Percentiles rank a stretch among this genome's conserved stretches.
These are phyloP conservation scores for Craterostigma plantagineum DNA, from an alignment of 257 asterid species.

Conservation along the genomic window DNA sequence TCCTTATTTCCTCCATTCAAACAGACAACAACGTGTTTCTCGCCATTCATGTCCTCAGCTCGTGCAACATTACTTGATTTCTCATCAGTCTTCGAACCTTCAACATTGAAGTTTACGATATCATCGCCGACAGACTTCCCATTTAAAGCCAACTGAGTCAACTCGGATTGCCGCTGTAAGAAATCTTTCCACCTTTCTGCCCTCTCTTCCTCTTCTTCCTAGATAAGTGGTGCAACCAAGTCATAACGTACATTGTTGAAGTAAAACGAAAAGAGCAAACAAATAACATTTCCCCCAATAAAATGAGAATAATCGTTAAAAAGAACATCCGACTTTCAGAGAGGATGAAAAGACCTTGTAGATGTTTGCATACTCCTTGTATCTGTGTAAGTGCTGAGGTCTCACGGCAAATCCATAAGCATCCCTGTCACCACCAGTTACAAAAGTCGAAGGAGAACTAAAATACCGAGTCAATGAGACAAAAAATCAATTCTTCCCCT, in stretches of 20 bases:
- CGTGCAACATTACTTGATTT: conserved; percentile 13
- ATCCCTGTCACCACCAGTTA: conserved; percentile 46
- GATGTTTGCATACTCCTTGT: conserved; percentile 73
- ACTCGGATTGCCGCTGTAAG: conserved; percentile 49
- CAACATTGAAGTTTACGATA: conserved; percentile 14
- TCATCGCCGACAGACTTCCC: conserved; percentile 13
- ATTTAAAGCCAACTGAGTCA: conserved; percentile 22
- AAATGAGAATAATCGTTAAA: background rate
- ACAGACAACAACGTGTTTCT: conserved; percentile 4
- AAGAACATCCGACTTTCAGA: conserved; percentile 5
- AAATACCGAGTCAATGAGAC: background rate
- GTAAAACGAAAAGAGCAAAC: no score
- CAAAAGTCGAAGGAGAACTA: conserved; percentile 6
- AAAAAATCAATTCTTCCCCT: no score
- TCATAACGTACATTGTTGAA: no score
- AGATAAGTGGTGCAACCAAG: conserved; percentile 5
- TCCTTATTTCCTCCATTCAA: conserved; percentile 17
- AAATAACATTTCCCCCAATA: no score
- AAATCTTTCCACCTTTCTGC: conserved; percentile 92
- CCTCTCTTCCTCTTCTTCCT: conserved; percentile 99
- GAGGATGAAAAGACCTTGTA: conserved; percentile 54
- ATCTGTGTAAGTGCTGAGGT: conserved; percentile 93
- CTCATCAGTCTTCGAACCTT: conserved; percentile 13
- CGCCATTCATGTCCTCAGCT: conserved; percentile 11
- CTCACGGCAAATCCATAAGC: conserved; percentile 96